Percentiles rank a stretch among this genome's conserved stretches.
phyloP scores from a whole-genome alignment of 192 early-diverging fungal genomes.

The Gonapodya prolifera region DNA sequence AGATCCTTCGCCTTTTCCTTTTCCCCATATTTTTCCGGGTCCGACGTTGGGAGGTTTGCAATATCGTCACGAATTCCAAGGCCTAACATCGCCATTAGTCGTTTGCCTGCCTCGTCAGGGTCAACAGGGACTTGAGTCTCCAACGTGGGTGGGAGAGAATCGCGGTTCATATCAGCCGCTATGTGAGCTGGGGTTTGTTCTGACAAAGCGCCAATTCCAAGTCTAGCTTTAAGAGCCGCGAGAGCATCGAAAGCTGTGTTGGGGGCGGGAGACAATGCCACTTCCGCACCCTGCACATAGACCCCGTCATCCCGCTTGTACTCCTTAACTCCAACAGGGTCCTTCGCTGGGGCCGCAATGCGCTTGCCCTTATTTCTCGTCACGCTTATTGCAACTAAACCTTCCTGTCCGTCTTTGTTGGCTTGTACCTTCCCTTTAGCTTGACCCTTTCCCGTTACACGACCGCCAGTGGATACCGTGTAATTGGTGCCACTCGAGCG shows the following conservation, averaged over 20 bases:
- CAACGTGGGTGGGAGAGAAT: not conserved
- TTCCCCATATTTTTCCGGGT: not conserved
- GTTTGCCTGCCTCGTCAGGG: not conserved
- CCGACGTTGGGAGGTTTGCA: not conserved
- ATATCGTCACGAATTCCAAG: not conserved
- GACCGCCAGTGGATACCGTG: not conserved
- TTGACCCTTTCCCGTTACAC: too few species aligned
- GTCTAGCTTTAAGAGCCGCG: not conserved
- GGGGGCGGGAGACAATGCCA: not conserved
- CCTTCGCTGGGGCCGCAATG: not conserved
- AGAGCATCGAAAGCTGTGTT: not conserved
- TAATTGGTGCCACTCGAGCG: not conserved
- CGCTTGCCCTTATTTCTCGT: not conserved
- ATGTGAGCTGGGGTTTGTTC: not conserved
- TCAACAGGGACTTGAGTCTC: not conserved
- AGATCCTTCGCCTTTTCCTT: not conserved
- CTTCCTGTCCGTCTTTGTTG: not conserved
- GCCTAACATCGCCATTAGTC: not conserved
- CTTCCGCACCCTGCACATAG: not conserved
- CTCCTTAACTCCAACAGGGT: not conserved
- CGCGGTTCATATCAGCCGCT: not conserved
- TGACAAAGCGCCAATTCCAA: not conserved
- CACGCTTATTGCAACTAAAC: not conserved
- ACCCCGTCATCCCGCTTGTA: too few species aligned
- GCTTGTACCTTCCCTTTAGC: not conserved